These are phyloP conservation scores for Prillingera fragicola DNA, from an alignment of 1,284 basidiomycete species.

Conservation along the genomic window DNA sequence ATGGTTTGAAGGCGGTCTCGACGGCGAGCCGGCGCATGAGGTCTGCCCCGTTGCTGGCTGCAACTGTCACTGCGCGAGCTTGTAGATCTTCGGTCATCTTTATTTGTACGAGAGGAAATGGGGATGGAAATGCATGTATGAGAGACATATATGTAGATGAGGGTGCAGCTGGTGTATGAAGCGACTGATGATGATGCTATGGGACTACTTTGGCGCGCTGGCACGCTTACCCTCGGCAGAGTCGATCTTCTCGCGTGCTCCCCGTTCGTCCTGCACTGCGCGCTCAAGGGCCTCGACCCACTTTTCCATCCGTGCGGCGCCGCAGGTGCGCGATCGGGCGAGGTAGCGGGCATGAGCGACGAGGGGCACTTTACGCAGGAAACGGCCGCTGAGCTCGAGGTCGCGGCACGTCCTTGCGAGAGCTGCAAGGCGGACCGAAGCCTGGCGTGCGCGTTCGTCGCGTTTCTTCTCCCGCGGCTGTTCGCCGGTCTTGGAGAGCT, in stretches of 20 bases:
- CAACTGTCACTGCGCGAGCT: slow-evolving; percentile 36
- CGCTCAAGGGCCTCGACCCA: slow-evolving; percentile 62
- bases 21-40: slow-evolving; percentile 36
- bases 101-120: not conserved
- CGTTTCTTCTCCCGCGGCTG: not conserved
- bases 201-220: not conserved
- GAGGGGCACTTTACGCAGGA: slow-evolving; percentile 77
- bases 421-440: slow-evolving; percentile 3
- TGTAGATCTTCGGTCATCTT: slow-evolving; percentile 15
- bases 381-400: slow-evolving; percentile 7
- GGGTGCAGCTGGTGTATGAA: not conserved
- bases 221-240: slow-evolving; percentile 1
- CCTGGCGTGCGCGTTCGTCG: slow-evolving; percentile 8
- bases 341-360: slow-evolving; percentile 82
- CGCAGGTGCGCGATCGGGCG: slow-evolving; percentile 27
- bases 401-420: slow-evolving; percentile 4
- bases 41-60: slow-evolving; percentile 46
- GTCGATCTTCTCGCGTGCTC: not conserved
- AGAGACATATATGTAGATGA: not conserved
- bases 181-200: not conserved
- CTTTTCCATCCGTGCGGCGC: slow-evolving; percentile 17
- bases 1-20: slow-evolving; percentile 44
- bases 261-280: slow-evolving; percentile 54
- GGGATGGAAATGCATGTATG: not conserved
- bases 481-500: slow-evolving; percentile 1